Evolutionary conservation across 176 grass and related monocot species (phyloP).

Genomic region (Oryza glaberrima): DNA sequence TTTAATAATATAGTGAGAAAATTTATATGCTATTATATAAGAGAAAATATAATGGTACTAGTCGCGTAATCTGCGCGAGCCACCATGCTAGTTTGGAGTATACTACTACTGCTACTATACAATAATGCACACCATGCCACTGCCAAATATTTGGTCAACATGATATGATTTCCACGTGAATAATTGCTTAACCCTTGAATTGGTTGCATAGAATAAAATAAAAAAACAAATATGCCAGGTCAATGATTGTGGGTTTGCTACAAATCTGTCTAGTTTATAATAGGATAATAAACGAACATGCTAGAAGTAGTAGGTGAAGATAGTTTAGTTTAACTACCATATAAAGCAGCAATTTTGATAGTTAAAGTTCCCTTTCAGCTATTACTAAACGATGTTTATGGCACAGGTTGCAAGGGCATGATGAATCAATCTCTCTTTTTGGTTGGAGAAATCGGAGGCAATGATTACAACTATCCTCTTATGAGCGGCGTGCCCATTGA

Average conservation of each 20-base stretch:
- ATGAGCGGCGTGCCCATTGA: slow-evolving; percentile 35
- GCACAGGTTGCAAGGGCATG: slow-evolving; percentile 37
- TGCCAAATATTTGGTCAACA: background rate
- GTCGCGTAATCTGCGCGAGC: no score
- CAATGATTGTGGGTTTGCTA: background rate
- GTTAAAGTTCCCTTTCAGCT: background rate
- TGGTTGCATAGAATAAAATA: background rate
- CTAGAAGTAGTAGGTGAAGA: no score
- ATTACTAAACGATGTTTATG: background rate
- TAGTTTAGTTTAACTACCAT: background rate
- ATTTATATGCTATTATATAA: no score
- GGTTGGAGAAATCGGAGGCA: slow-evolving; percentile 93
- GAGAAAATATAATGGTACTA: no score
- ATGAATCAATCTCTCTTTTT: slow-evolving; percentile 66
- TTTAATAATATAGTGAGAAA: no score
- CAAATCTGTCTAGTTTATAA: no score
- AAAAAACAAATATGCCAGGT: background rate
- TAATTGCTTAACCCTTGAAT: slow-evolving; percentile 16
- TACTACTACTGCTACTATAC: no score
- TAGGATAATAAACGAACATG: no score
- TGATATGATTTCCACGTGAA: slow-evolving; percentile 2
- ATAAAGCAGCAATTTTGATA: background rate
- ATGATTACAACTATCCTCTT: slow-evolving; percentile 85
- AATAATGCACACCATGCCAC: no score
- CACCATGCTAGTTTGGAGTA: no score